phyloP scores from a whole-genome alignment of 1,284 basidiomycete species.

The Thecaphora thlaspeos region DNA sequence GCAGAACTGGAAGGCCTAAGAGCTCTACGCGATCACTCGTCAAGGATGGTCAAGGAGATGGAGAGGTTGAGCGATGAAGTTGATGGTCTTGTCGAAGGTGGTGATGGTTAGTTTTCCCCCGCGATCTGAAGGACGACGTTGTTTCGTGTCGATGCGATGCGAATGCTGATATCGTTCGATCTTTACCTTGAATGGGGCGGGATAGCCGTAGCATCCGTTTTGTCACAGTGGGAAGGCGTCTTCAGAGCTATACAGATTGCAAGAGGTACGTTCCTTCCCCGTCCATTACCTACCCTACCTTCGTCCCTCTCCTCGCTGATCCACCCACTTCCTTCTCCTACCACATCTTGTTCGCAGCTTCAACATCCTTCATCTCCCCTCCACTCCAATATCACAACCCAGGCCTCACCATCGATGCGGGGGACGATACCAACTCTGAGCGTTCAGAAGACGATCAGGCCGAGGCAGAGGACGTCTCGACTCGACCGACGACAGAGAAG shows the following conservation, averaged over 20 bases:
- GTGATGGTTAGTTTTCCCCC: slow-evolving; percentile 34
- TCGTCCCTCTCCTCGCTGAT: too few species aligned
- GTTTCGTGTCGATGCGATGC: neutral
- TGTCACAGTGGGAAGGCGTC: slow-evolving; percentile 53
- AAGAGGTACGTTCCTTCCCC: slow-evolving; percentile 39
- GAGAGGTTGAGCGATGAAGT: slow-evolving; percentile 43
- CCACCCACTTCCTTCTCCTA: too few species aligned
- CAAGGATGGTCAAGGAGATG: slow-evolving; percentile 47
- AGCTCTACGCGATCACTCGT: slow-evolving; percentile 46
- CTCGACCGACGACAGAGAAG: slow-evolving; percentile 14
- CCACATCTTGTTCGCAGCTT: too few species aligned
- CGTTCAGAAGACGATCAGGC: slow-evolving; percentile 9
- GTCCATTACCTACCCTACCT: too few species aligned
- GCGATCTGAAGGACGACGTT: neutral
- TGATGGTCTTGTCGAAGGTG: slow-evolving; percentile 48
- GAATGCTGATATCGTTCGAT: neutral
- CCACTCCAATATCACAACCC: neutral
- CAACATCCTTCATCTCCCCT: neutral
- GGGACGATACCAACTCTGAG: slow-evolving; percentile 13
- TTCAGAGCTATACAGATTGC: slow-evolving; percentile 55
- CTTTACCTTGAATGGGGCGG: too few species aligned
- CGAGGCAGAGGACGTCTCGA: slow-evolving; percentile 28
- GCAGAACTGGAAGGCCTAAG: slow-evolving; percentile 50
- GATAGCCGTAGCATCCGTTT: slow-evolving; percentile 51
- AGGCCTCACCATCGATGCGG: neutral